A percentile compares a stretch with the other conserved stretches of the same genome.
Evolutionary conservation across 768 basidiomycete genomes (phyloP).

Genomic region (Serpula lacrymans): DNA sequence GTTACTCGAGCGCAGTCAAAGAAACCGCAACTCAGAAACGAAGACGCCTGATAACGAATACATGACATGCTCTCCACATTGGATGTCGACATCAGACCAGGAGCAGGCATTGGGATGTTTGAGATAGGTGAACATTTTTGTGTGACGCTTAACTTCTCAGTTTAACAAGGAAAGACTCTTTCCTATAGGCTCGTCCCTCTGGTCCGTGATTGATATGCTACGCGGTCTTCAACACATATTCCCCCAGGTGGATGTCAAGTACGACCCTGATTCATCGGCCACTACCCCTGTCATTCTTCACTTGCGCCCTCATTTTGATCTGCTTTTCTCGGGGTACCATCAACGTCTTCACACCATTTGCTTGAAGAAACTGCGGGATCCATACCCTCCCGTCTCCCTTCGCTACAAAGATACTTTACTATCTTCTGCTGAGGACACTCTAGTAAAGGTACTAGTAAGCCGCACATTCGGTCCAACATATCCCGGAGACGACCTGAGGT

Average conservation of each 20-base stretch:
- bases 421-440: constrained; percentile 56
- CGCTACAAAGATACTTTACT: constrained; percentile 65
- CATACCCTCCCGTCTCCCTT: constrained; percentile 62
- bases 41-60: too few species aligned
- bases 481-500: constrained; percentile 69
- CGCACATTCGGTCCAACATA: constrained; percentile 83
- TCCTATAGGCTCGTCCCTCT: constrained; percentile 69
- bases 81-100: constrained; percentile 75
- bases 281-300: constrained; percentile 76
- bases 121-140: constrained; percentile 52
- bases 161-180: constrained; percentile 6
- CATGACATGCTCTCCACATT: constrained; percentile 61
- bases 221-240: constrained; percentile 64
- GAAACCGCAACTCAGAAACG: too few species aligned
- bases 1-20: too few species aligned
- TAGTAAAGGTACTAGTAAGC: constrained; percentile 64
- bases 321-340: constrained; percentile 77
- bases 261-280: constrained; percentile 66
- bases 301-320: constrained; percentile 75
- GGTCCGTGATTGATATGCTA: constrained; percentile 70
- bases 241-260: constrained; percentile 82
- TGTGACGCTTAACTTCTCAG: constrained; percentile 1
- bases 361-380: constrained; percentile 62
- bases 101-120: constrained; percentile 72
- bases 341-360: constrained; percentile 81